A percentile compares a stretch with the other conserved stretches of the same genome.
These are phyloP conservation scores for Helicosporidium sp. DNA, from an alignment of 139 green algal genomes.

Conservation along the genomic window DNA sequence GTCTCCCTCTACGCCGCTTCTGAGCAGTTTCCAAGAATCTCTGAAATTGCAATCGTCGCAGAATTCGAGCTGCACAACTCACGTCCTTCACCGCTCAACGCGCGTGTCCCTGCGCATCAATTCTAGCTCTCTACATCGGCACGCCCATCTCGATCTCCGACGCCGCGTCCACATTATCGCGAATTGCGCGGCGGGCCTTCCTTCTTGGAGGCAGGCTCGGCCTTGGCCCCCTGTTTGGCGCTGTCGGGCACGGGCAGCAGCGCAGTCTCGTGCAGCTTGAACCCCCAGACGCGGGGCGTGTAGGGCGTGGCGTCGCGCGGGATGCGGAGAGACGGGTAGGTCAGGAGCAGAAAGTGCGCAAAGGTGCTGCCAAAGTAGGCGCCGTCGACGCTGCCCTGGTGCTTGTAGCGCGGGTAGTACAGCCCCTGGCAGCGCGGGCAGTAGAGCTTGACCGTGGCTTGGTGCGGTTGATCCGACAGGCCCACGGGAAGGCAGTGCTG, in stretches of 20 bases:
- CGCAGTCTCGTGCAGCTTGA: conserved; percentile 59
- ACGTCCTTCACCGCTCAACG: too few relatives aligned
- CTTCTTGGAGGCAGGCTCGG: too few relatives aligned
- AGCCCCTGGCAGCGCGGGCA: conserved; percentile 86
- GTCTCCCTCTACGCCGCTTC: too few relatives aligned
- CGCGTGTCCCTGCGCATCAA: too few relatives aligned
- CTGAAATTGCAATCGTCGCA: too few relatives aligned
- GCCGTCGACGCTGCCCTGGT: conserved; percentile 38
- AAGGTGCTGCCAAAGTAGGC: conserved; percentile 94
- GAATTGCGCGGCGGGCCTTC: too few relatives aligned
- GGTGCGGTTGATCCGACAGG: conserved; percentile 62
- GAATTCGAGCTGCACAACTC: too few relatives aligned
- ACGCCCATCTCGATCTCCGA: too few relatives aligned
- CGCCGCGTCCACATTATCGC: too few relatives aligned
- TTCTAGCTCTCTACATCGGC: too few relatives aligned
- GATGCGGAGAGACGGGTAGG: conserved; percentile 55
- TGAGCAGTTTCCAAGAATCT: too few relatives aligned
- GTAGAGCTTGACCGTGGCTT: conserved; percentile 75
- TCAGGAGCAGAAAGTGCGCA: conserved; percentile 86
- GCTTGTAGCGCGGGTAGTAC: conserved; percentile 77
- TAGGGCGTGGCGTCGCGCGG: conserved; percentile 39
- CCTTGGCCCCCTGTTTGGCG: too few relatives aligned
- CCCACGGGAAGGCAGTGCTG: conserved; percentile 80
- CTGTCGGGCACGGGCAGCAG: not conserved
- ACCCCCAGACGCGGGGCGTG: conserved; percentile 82